phyloP scores from a whole-genome alignment of 164 flowering plant genomes.

The Sextonia rubra region DNA sequence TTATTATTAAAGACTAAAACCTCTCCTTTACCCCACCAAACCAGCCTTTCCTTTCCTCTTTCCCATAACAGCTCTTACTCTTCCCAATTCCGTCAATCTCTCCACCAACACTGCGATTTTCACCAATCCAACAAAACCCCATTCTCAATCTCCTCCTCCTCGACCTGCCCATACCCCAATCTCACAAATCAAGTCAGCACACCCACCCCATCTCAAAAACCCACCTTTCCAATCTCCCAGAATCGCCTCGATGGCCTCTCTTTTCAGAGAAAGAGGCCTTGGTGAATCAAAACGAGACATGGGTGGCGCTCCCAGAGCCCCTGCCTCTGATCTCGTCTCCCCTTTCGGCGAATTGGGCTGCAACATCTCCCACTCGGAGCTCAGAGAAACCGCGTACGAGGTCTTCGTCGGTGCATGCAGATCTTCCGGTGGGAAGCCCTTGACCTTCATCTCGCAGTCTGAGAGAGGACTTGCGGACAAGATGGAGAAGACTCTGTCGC shows the following conservation, averaged over 20 bases:
- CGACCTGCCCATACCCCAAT: neutral
- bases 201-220: no score
- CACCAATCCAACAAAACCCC: constrained; percentile 4
- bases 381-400: constrained; percentile 74
- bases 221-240: neutral
- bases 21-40: neutral
- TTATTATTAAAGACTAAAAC: no score
- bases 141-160: constrained; percentile 12
- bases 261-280: constrained; percentile 61
- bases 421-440: constrained; percentile 65
- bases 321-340: constrained; percentile 39
- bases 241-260: constrained; percentile 47
- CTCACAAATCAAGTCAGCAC: neutral
- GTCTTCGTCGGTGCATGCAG: constrained; percentile 73
- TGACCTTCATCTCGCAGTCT: constrained; percentile 39
- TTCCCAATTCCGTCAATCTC: neutral
- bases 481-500: constrained; percentile 15
- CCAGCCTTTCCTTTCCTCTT: neutral
- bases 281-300: constrained; percentile 60
- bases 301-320: constrained; percentile 7
- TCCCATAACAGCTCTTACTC: constrained; percentile 6
- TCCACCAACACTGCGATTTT: neutral
- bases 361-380: constrained; percentile 55
- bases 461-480: constrained; percentile 10
- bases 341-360: constrained; percentile 60